Evolutionary conservation across 768 basidiomycete genomes (phyloP).

Genomic region (Calocera viscosa): DNA sequence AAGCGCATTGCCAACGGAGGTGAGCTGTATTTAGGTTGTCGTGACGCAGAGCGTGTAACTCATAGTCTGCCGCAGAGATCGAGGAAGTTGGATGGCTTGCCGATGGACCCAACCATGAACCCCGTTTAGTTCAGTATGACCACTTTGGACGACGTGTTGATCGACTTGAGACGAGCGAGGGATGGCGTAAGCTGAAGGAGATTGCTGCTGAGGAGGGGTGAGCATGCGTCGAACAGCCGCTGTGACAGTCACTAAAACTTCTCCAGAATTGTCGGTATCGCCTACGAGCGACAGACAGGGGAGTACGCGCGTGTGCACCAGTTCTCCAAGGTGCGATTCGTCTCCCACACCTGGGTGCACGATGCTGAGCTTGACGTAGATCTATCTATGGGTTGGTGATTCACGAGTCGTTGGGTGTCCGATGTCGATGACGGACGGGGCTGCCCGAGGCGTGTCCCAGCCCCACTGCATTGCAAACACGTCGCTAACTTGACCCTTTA

Average conservation of each 20-base stretch:
- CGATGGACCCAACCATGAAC: slow-evolving; percentile 32
- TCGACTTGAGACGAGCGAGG: slow-evolving; percentile 54
- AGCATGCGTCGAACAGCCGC: background rate
- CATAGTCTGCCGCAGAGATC: background rate
- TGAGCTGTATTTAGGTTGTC: background rate
- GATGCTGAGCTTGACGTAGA: background rate
- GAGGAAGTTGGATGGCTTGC: slow-evolving; percentile 30
- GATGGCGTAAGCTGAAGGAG: slow-evolving; percentile 57
- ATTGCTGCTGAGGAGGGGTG: slow-evolving; percentile 47
- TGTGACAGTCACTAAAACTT: background rate
- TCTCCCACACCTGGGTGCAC: background rate
- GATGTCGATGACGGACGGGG: slow-evolving; percentile 67
- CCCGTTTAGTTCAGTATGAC: slow-evolving; percentile 49
- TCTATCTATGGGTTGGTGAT: slow-evolving; percentile 44
- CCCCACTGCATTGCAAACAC: background rate
- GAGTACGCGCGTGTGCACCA: slow-evolving; percentile 51
- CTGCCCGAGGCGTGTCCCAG: slow-evolving; percentile 39
- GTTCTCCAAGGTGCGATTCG: slow-evolving; percentile 47
- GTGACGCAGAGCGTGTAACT: background rate
- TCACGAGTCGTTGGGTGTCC: slow-evolving; percentile 56
- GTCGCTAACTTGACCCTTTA: background rate
- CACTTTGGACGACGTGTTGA: slow-evolving; percentile 62
- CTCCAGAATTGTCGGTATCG: slow-evolving; percentile 42
- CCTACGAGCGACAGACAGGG: slow-evolving; percentile 50
- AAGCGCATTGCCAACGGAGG: background rate